Conservation (phyloP, 148 eudicot genomes). For the Fagopyrum tataricum region DNA sequence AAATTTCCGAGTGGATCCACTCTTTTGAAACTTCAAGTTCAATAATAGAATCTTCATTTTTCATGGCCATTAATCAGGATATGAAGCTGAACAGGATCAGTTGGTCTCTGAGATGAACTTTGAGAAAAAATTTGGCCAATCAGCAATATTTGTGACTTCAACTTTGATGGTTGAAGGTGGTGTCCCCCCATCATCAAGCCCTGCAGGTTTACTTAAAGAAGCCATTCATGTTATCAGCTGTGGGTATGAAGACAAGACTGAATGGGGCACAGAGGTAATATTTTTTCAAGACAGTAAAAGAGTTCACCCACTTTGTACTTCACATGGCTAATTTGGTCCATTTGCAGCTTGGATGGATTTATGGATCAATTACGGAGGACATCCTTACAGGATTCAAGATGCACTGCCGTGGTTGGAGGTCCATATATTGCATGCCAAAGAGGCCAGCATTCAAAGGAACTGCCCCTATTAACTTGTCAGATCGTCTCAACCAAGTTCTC, state of each 20-base stretch:
- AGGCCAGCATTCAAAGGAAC: conserved; percentile 89
- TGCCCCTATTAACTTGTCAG: conserved; percentile 88
- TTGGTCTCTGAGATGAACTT: conserved; percentile 88
- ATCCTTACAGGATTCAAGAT: conserved; percentile 97
- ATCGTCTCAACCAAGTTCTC: conserved; percentile 91
- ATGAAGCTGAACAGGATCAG: conserved; percentile 73
- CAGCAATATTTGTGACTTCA: conserved; percentile 87
- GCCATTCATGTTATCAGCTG: conserved; percentile 99
- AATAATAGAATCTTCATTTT: conserved; percentile 63
- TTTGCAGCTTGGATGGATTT: conserved; percentile 96
- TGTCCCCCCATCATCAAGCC: conserved; percentile 96
- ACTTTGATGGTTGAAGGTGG: conserved; percentile 96
- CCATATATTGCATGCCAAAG: conserved; percentile 94
- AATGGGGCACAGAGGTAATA: conserved; percentile 92
- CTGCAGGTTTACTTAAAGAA: conserved; percentile 88
- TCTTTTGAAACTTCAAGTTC: conserved; percentile 43
- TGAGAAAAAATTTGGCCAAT: conserved; percentile 94
- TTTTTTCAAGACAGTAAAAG: background rate
- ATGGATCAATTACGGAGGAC: conserved; percentile 96
- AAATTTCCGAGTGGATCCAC: conserved; percentile 16
- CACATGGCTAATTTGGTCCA: background rate
- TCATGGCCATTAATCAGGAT: conserved; percentile 52
- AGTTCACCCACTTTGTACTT: background rate
- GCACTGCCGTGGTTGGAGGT: conserved; percentile 99
- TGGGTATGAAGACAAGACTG: conserved; percentile 97